phyloP scores from a whole-genome alignment of 2,329 filamentous ascomycete genomes.

The Nemania abortiva region DNA sequence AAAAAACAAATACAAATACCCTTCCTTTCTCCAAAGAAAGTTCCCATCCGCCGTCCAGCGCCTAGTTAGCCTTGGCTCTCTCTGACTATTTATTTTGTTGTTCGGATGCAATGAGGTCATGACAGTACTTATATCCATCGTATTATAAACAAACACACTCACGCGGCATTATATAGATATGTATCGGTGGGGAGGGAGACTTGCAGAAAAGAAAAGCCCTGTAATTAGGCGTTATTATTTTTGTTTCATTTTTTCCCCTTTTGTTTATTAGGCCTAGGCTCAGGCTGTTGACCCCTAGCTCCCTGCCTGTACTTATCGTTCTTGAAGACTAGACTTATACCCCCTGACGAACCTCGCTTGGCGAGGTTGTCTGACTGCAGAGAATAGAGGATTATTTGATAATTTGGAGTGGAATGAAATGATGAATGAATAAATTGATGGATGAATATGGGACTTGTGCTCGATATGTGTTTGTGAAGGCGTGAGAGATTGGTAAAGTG shows the following conservation, averaged over 20 bases:
- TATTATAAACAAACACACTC: slow-evolving; percentile 21
- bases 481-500: neutral
- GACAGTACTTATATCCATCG: slow-evolving; percentile 33
- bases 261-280: slow-evolving; percentile 1
- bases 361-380: slow-evolving; percentile 3
- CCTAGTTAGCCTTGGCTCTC: slow-evolving; percentile 15
- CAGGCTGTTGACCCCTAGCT: neutral
- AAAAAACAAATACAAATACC: slow-evolving; percentile 13
- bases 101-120: slow-evolving; percentile 37
- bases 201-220: neutral
- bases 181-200: slow-evolving; percentile 17
- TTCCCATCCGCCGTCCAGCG: neutral
- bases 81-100: slow-evolving; percentile 4
- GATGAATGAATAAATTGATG: neutral
- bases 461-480: neutral
- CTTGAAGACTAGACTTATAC: slow-evolving; percentile 36
- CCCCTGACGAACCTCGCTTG: slow-evolving; percentile 10
- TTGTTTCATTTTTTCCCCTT: slow-evolving; percentile 3
- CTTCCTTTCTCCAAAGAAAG: neutral
- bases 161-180: slow-evolving; percentile 28
- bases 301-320: slow-evolving; percentile 17
- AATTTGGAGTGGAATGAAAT: slow-evolving; percentile 12
- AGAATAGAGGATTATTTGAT: slow-evolving; percentile 26
- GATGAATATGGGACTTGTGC: neutral
- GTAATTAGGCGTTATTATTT: slow-evolving; percentile 17